Conservation (phyloP, 306 rosid species). For the Corylus heterophylla region DNA sequence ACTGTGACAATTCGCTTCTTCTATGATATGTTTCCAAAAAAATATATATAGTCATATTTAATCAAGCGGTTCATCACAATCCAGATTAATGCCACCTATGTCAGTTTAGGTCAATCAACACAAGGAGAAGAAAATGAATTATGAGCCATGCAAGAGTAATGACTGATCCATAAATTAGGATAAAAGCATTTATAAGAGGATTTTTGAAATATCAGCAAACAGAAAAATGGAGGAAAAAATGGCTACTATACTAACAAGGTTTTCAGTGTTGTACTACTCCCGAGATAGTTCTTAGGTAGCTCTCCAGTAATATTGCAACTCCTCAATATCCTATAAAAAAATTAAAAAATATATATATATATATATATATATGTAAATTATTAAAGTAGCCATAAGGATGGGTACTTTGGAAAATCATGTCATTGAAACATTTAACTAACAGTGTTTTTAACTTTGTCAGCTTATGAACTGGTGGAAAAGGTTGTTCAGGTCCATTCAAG, state of each 20-base stretch:
- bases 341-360: too few relatives aligned
- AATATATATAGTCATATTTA: too few relatives aligned
- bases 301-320: conserved; percentile 68
- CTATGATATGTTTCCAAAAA: too few relatives aligned
- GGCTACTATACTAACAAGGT: conserved; percentile 42
- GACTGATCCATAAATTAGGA: not conserved
- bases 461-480: conserved; percentile 46
- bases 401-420: not conserved
- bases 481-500: conserved; percentile 52
- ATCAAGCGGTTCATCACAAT: too few relatives aligned
- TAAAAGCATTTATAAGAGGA: not conserved
- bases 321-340: conserved; percentile 55
- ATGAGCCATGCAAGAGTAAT: not conserved
- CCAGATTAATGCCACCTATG: not conserved
- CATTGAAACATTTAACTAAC: conserved; percentile 49
- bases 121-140: not conserved
- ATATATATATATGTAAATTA: not conserved
- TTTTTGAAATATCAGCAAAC: not conserved
- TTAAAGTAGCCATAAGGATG: not conserved
- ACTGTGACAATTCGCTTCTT: too few relatives aligned
- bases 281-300: conserved; percentile 44
- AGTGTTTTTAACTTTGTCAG: conserved; percentile 30
- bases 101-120: not conserved
- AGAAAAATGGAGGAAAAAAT: not conserved
- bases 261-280: conserved; percentile 23